Conservation (phyloP, 257 asterid genomes). For the Solanum neorickii region DNA sequence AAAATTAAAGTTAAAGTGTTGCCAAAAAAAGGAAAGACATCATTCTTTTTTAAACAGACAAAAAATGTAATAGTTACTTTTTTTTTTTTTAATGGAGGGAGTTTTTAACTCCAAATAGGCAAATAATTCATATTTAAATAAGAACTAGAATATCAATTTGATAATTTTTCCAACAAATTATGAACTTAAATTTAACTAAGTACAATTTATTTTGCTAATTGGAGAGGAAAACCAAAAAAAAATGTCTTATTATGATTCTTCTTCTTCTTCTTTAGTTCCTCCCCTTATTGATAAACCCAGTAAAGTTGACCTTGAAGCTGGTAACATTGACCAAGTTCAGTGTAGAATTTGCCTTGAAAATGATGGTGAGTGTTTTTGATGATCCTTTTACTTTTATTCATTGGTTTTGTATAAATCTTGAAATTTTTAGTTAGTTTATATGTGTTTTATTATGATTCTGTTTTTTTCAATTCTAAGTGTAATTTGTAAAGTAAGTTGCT, state of each 20-base stretch:
- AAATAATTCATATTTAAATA: background rate
- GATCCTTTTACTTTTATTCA: background rate
- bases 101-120: background rate
- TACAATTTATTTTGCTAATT: background rate
- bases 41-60: too few species aligned
- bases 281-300: slow-evolving; percentile 40
- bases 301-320: slow-evolving; percentile 89
- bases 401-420: background rate
- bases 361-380: slow-evolving; percentile 39
- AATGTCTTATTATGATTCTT: slow-evolving; percentile 48
- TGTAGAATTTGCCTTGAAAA: slow-evolving; percentile 97
- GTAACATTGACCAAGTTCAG: slow-evolving; percentile 79
- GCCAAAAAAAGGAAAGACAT: too few species aligned
- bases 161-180: background rate
- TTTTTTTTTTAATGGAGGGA: too few species aligned
- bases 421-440: background rate
- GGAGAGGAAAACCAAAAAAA: slow-evolving; percentile 9
- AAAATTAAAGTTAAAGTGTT: too few species aligned
- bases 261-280: slow-evolving; percentile 47
- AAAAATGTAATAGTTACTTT: too few species aligned
- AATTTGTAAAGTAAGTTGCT: background rate
- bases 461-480: background rate
- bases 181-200: background rate
- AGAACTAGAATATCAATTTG: background rate
- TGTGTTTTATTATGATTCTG: background rate